These are phyloP conservation scores for Penicillium sp. DNA, from an alignment of 2,329 filamentous ascomycete genomes.

Conservation along the genomic window DNA sequence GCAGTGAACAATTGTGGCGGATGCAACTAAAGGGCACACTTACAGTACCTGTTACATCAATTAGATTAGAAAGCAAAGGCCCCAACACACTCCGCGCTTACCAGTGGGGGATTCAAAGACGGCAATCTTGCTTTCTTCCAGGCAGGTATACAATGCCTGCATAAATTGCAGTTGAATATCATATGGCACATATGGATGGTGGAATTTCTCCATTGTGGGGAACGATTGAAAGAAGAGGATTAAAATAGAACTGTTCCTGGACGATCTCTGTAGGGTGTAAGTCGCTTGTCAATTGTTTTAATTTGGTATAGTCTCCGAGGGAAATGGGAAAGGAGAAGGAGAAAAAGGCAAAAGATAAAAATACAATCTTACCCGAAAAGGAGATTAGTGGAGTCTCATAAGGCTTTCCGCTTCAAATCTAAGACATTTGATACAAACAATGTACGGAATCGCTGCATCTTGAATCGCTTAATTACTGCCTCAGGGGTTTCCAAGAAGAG, in stretches of 20 bases:
- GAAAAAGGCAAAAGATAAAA: not conserved
- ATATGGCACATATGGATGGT: conserved; percentile 85
- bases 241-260: too few species aligned
- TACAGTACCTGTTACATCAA: conserved; percentile 40
- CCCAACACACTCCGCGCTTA: conserved; percentile 33
- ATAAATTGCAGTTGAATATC: conserved; percentile 86
- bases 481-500: not conserved
- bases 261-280: too few species aligned
- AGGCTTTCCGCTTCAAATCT: not conserved
- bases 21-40: conserved; percentile 19
- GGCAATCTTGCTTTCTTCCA: conserved; percentile 75
- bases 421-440: too few species aligned
- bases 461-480: too few species aligned
- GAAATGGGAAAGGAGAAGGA: too few species aligned
- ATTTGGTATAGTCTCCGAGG: too few species aligned
- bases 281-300: too few species aligned
- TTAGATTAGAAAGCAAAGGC: conserved; percentile 15
- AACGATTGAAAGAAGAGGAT: not conserved
- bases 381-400: conserved; percentile 10
- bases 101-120: conserved; percentile 94
- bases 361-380: not conserved
- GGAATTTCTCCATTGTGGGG: conserved; percentile 57
- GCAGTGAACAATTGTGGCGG: too few species aligned
- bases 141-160: conserved; percentile 72
- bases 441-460: too few species aligned